These are phyloP conservation scores for Claviceps digitariae DNA, from an alignment of 2,329 filamentous ascomycete species.

Conservation along the genomic window DNA sequence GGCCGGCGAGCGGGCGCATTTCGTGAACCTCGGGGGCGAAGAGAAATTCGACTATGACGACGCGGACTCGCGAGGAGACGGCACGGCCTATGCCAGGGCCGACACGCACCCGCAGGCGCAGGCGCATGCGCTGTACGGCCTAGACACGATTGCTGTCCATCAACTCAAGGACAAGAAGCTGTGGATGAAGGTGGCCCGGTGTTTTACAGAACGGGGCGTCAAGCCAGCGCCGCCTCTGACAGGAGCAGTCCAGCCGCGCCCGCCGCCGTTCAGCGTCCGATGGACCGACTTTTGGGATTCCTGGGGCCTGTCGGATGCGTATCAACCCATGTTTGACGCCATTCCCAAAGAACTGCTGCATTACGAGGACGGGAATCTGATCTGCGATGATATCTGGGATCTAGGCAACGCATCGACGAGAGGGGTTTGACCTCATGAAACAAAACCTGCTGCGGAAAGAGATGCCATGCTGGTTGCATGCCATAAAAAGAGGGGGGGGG, in stretches of 20 bases:
- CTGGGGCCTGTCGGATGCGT: slow-evolving; percentile 9
- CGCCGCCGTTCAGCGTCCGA: slow-evolving; percentile 7
- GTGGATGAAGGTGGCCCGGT: slow-evolving; percentile 16
- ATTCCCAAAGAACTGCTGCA: slow-evolving; percentile 13
- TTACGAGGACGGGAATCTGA: slow-evolving; percentile 10
- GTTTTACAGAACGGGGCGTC: slow-evolving; percentile 16
- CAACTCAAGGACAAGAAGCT: slow-evolving; percentile 14
- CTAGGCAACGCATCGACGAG: slow-evolving; percentile 8
- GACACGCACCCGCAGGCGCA: slow-evolving; percentile 12
- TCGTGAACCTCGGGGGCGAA: slow-evolving; percentile 16
- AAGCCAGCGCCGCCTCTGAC: slow-evolving; percentile 8
- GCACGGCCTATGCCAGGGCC: slow-evolving; percentile 15
- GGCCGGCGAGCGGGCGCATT: slow-evolving; percentile 11
- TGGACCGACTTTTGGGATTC: slow-evolving; percentile 14
- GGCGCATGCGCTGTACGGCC: slow-evolving; percentile 13
- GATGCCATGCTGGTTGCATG: too few species aligned
- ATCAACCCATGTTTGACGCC: slow-evolving; percentile 10
- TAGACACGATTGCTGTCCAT: slow-evolving; percentile 14
- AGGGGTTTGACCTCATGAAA: neutral
- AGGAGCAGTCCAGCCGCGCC: neutral
- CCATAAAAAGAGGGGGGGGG: too few species aligned
- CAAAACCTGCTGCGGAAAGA: too few species aligned
- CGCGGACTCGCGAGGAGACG: slow-evolving; percentile 14
- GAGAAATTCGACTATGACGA: slow-evolving; percentile 20
- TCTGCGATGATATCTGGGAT: slow-evolving; percentile 16